These are phyloP conservation scores for Vitellaria paradoxa DNA, from an alignment of 179 eudicot species.

Conservation along the genomic window DNA sequence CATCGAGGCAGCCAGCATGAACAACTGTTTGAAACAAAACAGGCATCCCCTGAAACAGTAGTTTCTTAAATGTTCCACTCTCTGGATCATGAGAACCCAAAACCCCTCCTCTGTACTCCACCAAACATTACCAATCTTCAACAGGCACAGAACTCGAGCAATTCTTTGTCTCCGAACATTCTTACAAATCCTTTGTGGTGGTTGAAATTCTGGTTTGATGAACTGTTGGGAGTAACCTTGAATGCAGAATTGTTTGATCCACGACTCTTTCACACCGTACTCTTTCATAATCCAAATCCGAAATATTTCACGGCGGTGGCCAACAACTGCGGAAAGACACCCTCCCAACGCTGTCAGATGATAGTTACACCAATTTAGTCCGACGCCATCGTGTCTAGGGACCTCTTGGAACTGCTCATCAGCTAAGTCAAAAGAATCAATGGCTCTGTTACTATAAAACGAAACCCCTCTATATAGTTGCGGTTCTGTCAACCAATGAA, in stretches of 20 bases:
- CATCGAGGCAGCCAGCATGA: conserved; percentile 27
- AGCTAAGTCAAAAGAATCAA: conserved; percentile 24
- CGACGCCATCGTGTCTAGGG: background rate
- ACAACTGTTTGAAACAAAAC: conserved; percentile 16
- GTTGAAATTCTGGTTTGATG: background rate
- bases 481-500: conserved; percentile 22
- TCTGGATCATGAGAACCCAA: conserved; percentile 24
- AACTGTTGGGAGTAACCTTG: background rate
- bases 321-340: conserved; percentile 16
- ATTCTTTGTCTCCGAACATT: background rate
- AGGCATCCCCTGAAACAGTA: conserved; percentile 23
- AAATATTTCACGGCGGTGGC: background rate
- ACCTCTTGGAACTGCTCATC: conserved; percentile 24
- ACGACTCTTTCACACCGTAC: conserved; percentile 21
- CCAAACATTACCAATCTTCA: conserved; percentile 26
- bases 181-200: conserved; percentile 19
- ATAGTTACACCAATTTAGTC: background rate
- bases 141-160: conserved; percentile 19
- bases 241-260: conserved; percentile 20
- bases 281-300: conserved; percentile 33
- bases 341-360: conserved; percentile 21
- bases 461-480: background rate
- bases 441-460: background rate
- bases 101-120: conserved; percentile 26
- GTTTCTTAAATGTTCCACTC: conserved; percentile 5